Evolutionary conservation across 1,139 yeast species (phyloP).

Genomic region (Yamadazyma atmosphaerica): DNA sequence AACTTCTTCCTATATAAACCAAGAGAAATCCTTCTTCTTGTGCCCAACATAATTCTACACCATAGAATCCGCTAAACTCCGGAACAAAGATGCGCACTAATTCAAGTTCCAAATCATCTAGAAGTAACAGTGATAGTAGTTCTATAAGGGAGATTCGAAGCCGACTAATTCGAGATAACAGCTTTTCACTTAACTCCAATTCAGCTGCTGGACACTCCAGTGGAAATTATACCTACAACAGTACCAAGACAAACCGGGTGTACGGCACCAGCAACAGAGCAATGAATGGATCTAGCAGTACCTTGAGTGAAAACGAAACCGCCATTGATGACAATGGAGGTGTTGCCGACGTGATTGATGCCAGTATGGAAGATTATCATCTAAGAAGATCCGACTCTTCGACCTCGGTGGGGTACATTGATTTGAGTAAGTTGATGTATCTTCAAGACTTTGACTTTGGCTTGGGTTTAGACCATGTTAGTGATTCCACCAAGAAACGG

Average conservation of each 20-base stretch:
- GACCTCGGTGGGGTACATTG: constrained; percentile 37
- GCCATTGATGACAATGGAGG: neutral
- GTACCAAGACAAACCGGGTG: too few species aligned
- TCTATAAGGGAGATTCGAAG: neutral
- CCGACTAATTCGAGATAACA: neutral
- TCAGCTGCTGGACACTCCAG: too few species aligned
- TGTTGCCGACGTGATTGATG: neutral
- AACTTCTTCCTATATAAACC: too few species aligned
- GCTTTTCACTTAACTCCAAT: too few species aligned
- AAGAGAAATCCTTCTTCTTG: too few species aligned
- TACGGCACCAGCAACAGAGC: too few species aligned
- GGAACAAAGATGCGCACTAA: neutral
- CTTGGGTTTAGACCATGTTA: constrained; percentile 36
- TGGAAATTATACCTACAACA: neutral
- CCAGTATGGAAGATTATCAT: constrained; percentile 5
- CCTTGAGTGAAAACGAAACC: neutral
- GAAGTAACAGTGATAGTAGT: neutral
- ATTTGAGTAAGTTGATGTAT: constrained; percentile 37
- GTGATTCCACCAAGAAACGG: constrained; percentile 35
- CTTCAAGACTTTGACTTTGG: constrained; percentile 49
- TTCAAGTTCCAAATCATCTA: neutral
- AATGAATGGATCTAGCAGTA: too few species aligned
- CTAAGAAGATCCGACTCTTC: constrained; percentile 32
- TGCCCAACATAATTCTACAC: too few species aligned
- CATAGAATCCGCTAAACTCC: too few species aligned